Base-by-base conservation (phyloP, 106 monocot genomes). In the Vanilla planifolia region DNA sequence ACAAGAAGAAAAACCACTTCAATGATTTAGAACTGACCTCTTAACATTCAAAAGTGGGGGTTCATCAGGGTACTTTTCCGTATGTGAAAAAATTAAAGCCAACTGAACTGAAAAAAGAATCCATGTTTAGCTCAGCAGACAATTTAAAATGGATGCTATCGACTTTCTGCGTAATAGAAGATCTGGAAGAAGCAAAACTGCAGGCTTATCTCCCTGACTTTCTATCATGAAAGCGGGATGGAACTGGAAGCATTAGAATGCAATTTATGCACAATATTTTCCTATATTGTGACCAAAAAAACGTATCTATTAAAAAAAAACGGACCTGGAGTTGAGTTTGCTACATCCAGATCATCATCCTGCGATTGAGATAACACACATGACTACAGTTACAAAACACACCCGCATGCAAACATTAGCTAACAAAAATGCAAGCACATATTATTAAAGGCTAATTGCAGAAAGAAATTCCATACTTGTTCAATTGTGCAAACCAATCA, bases 11-110 rank as follows among this genome's bases (percentile, higher is more conserved):
- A 51, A 21, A 60, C 16, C 32, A 22, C 3, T 46, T 33, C 25
- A 46, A 62, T n/a, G 8, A 39, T 44, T 33, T 2, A 42, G 8
- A 17, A 58, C 73, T 32, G 20, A 95, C 95, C 95, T 95, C 79
- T 65, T 95, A 48, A 84, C 76, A 68, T 90, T 86, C 37, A 95
- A 66, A 62, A 86, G 95, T 45, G 95, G 95, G 6, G 83, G 86
- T 67, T 86, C 86, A 77, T 95, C 95, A n/a, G 95, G 95, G 72
- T 95, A 95, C 27, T 79, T 90, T 55, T 83, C 78, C 17, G 86
- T 90, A 59, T 95, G 95, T 5, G 95, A 86, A 65, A 95, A 95
- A 60, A 86, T 71, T 50, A 95, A 67, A 48, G 84, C 90, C 70
- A 95, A 60, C 50, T 95, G 75, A 81, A 86, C 95, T 95, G 90